Base-by-base conservation (phyloP, 176 grass and related monocot genomes). In the Canna indica region DNA sequence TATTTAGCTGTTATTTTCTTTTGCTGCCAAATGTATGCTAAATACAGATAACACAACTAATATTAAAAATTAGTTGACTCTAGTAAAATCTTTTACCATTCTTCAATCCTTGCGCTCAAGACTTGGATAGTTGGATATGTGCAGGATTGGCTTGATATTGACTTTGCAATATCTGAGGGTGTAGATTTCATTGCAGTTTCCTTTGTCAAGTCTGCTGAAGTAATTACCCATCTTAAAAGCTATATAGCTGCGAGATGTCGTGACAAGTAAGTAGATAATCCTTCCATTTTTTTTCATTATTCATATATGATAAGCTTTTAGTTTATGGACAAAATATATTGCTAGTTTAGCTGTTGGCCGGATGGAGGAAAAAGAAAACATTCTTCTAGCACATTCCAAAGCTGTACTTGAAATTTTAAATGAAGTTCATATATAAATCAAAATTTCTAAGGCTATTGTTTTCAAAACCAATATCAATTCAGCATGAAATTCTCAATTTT, bases 61-160 rank as follows among this genome's bases (percentile, higher is more conserved):
- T 17, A 33, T 33, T 3, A 30, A 17, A 66, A 1, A 66, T 39
- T 24, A 29, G 14, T 3, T 66, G 7, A 66, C 29, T 41, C 20
- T 66, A 18, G 12, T 7, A 38, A 25, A 38, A 25, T 36, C 16
- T 24, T 13, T 69, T 64, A 56, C 28, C 36, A 59, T 44, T 47
- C 75, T 73, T 75, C 25, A 20, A 7, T 36, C 63, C 41, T 53
- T 66, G 11, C 15, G 15, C 44, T 74, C 1, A 47, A 82, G 71
- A 7, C 18, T 63, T 59, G 27, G 36, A 80, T 73, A 47, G 24
- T 63, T 59, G 27, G 36, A 80, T 73, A 47, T 68, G 3, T 87
- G 73, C 84, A 97, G 94, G 94, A 97, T 80, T 97, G 94, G 94
- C 89, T 97, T 87, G 94, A 93, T 72, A 97, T 97, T 81, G 94